Conservation (phyloP, 176 grass and related monocot genomes). For the Musa acuminata region DNA sequence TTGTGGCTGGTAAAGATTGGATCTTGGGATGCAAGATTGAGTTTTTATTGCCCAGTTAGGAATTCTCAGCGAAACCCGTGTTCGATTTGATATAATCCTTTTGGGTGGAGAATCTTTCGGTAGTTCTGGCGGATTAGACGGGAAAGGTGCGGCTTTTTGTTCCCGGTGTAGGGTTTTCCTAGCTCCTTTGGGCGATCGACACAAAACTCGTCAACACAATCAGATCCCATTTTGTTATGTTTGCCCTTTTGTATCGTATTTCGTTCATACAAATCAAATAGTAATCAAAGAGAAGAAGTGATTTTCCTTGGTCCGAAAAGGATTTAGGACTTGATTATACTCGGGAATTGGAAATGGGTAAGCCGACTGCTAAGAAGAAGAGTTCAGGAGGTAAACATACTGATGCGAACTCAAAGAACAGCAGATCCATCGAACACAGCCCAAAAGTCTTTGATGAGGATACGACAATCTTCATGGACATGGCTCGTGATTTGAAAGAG, state of each 20-base stretch:
- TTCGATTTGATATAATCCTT: not conserved
- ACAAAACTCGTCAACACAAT: not conserved
- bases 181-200: not conserved
- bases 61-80: not conserved
- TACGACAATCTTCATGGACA: constrained; percentile 62
- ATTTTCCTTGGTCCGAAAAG: not conserved
- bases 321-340: not conserved
- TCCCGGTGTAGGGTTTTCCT: not conserved
- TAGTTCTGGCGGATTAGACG: not conserved
- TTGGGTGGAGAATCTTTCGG: not conserved
- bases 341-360: constrained; percentile 44
- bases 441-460: constrained; percentile 61
- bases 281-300: not conserved
- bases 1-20: not conserved
- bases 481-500: constrained; percentile 60
- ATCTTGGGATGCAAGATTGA: not conserved
- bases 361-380: constrained; percentile 64
- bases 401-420: constrained; percentile 53
- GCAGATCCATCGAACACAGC: constrained; percentile 20
- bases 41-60: not conserved
- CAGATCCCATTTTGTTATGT: not conserved
- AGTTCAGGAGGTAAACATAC: constrained; percentile 14
- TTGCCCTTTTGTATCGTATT: not conserved
- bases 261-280: not conserved
- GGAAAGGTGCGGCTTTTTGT: not conserved